A percentile compares a stretch with the other conserved stretches of the same genome.
Conservation (phyloP, 441 rosid species). For the Isatis lusitanica region DNA sequence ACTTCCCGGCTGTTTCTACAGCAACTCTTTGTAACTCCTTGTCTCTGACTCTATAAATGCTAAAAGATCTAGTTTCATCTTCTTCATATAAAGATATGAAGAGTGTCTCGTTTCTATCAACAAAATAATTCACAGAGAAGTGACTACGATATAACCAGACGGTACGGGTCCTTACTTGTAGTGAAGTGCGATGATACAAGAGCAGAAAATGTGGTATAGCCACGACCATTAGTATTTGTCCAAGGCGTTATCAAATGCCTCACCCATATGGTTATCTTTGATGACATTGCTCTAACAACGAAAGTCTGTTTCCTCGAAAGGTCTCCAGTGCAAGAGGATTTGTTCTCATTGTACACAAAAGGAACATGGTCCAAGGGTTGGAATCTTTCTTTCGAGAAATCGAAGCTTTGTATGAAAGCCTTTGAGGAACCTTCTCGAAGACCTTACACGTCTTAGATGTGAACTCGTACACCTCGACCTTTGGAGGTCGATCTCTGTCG, state of each 20-base stretch:
- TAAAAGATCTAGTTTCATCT: background rate
- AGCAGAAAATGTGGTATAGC: background rate
- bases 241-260: background rate
- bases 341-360: background rate
- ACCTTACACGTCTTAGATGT: background rate
- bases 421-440: background rate
- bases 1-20: background rate
- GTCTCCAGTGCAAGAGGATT: background rate
- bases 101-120: background rate
- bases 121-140: background rate
- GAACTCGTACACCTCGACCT: background rate
- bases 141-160: background rate
- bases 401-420: conserved; percentile 5
- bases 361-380: background rate
- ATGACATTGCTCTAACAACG: background rate
- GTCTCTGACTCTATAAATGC: background rate
- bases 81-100: background rate
- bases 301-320: background rate
- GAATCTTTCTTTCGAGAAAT: conserved; percentile 4
- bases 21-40: background rate
- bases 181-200: background rate
- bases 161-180: background rate
- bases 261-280: background rate
- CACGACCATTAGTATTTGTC: conserved; percentile 1
- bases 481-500: background rate